Evolutionary conservation across 2,329 filamentous ascomycete genomes (phyloP).

Genomic region (Nothopassalora personata): DNA sequence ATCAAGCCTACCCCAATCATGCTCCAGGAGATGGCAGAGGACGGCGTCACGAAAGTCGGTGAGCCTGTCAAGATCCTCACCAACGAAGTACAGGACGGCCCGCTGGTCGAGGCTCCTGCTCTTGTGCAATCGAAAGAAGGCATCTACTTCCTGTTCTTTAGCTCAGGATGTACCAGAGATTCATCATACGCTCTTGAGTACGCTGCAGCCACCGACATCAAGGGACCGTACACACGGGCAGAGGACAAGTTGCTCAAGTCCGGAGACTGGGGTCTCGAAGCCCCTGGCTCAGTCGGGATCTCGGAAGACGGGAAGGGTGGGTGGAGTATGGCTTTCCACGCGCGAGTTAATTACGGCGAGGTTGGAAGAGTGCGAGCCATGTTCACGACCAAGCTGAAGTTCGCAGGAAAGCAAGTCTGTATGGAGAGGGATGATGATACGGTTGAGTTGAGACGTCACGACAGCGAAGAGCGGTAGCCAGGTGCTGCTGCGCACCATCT

Average conservation of each 20-base stretch:
- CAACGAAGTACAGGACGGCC: slow-evolving; percentile 28
- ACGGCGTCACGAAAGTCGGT: slow-evolving; percentile 27
- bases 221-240: slow-evolving; percentile 30
- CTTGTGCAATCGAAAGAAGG: slow-evolving; percentile 26
- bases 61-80: slow-evolving; percentile 26
- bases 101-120: slow-evolving; percentile 33
- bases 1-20: slow-evolving; percentile 30
- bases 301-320: slow-evolving; percentile 19
- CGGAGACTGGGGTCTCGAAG: slow-evolving; percentile 28
- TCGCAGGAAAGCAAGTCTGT: slow-evolving; percentile 22
- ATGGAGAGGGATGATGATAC: slow-evolving; percentile 10
- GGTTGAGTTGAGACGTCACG: neutral
- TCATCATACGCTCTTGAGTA: slow-evolving; percentile 32
- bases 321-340: slow-evolving; percentile 32
- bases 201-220: slow-evolving; percentile 26
- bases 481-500: neutral
- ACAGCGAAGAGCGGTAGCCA: neutral
- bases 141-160: slow-evolving; percentile 35
- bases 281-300: slow-evolving; percentile 30
- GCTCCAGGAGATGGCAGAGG: slow-evolving; percentile 29
- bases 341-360: slow-evolving; percentile 20
- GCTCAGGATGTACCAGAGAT: slow-evolving; percentile 30
- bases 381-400: slow-evolving; percentile 28
- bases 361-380: slow-evolving; percentile 30
- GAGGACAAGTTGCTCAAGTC: slow-evolving; percentile 24